These are phyloP conservation scores for Kwoniella pini DNA, from an alignment of 768 basidiomycete genomes.

Conservation along the genomic window DNA sequence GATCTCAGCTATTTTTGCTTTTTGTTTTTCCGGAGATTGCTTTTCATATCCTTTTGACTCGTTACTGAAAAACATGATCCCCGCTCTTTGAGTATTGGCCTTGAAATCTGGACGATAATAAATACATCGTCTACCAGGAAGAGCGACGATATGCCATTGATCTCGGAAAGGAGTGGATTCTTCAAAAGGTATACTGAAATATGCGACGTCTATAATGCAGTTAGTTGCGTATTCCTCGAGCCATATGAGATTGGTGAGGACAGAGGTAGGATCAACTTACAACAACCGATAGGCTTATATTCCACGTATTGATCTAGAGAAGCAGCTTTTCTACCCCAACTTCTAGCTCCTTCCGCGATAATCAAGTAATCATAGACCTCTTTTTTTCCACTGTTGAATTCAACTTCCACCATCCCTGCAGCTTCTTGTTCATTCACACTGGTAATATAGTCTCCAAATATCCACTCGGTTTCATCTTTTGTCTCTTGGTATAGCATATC, in stretches of 20 bases:
- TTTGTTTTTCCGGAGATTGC: conserved; percentile 15
- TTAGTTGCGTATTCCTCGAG: too few species aligned
- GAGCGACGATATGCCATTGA: not conserved
- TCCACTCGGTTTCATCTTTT: conserved; percentile 23
- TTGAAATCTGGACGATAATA: conserved; percentile 5
- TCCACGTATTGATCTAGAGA: conserved; percentile 5
- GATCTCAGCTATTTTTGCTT: conserved; percentile 11
- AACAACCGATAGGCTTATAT: conserved; percentile 17
- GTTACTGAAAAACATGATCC: not conserved
- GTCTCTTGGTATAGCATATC: conserved; percentile 33
- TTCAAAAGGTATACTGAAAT: conserved; percentile 26
- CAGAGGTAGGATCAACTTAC: conserved; percentile 5
- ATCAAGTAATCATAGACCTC: conserved; percentile 38
- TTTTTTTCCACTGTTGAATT: conserved; percentile 31
- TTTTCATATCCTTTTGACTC: conserved; percentile 18
- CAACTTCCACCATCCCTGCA: conserved; percentile 25
- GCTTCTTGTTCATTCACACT: conserved; percentile 19
- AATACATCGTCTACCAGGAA: not conserved
- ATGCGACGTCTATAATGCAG: conserved; percentile 13
- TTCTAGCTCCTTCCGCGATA: conserved; percentile 36
- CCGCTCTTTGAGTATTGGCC: not conserved
- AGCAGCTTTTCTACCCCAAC: conserved; percentile 14
- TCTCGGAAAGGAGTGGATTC: not conserved
- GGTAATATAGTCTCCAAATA: conserved; percentile 35
- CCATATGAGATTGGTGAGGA: too few species aligned